Evolutionary conservation across 2,329 filamentous ascomycete genomes (phyloP).

Genomic region (Spiromastix sp.): DNA sequence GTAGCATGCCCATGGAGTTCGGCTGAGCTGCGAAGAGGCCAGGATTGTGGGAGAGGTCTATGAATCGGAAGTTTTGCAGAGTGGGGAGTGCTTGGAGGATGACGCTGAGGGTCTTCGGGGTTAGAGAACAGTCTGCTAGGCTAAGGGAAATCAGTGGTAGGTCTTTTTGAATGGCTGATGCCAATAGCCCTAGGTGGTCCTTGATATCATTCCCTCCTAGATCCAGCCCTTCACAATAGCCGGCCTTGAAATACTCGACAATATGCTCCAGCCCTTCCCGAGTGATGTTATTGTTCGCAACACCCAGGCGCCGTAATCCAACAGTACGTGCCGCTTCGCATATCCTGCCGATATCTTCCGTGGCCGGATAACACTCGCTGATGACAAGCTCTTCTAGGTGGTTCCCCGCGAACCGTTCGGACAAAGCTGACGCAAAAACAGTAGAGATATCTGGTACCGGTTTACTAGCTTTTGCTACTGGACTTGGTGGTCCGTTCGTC

Average conservation of each 20-base stretch:
- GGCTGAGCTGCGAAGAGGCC: conserved; percentile 64
- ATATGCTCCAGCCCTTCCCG: conserved; percentile 65
- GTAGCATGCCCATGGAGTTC: conserved; percentile 62
- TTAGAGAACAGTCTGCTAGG: conserved; percentile 74
- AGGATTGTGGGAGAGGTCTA: conserved; percentile 86
- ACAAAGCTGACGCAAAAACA: conserved; percentile 64
- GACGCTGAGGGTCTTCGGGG: conserved; percentile 58
- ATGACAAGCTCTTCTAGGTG: conserved; percentile 75
- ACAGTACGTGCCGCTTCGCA: conserved; percentile 75
- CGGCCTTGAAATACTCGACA: conserved; percentile 61
- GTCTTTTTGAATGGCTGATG: conserved; percentile 28
- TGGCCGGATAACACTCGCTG: conserved; percentile 63
- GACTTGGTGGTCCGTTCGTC: conserved; percentile 15
- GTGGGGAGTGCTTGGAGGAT: conserved; percentile 64
- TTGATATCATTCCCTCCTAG: conserved; percentile 71
- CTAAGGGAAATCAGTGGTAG: conserved; percentile 69
- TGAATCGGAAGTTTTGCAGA: conserved; percentile 67
- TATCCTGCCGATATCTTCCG: conserved; percentile 61
- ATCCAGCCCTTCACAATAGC: conserved; percentile 78
- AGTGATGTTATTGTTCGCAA: conserved; percentile 73
- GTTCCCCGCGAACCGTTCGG: conserved; percentile 63
- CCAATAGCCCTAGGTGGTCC: conserved; percentile 36
- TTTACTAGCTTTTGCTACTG: conserved; percentile 11
- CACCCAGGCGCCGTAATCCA: conserved; percentile 65
- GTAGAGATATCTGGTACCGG: conserved; percentile 44